Evolutionary conservation across 768 basidiomycete genomes (phyloP).

Genomic region (Lentinula aciculospora): DNA sequence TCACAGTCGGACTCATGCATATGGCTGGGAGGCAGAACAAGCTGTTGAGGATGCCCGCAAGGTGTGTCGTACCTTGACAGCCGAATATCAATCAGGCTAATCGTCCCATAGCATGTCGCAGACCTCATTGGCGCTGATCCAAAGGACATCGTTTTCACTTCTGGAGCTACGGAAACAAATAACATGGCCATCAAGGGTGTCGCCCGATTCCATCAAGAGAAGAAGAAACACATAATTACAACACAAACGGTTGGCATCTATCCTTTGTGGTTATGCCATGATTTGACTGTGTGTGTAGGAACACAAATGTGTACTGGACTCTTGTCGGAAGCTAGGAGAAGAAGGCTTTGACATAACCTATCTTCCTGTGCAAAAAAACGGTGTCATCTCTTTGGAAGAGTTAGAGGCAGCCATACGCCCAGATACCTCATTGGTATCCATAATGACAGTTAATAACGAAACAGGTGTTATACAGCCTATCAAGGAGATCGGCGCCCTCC

Average conservation of each 20-base stretch:
- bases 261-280: not conserved
- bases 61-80: conserved; percentile 30
- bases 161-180: conserved; percentile 96
- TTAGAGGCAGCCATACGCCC: conserved; percentile 88
- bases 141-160: conserved; percentile 97
- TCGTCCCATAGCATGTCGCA: conserved; percentile 65
- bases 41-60: conserved; percentile 91
- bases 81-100: conserved; percentile 1
- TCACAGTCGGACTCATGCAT: conserved; percentile 96
- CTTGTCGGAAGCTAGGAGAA: conserved; percentile 90
- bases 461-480: conserved; percentile 98
- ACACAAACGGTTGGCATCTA: conserved; percentile 74
- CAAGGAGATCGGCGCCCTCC: conserved; percentile 85
- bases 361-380: conserved; percentile 87
- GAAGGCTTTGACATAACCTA: conserved; percentile 98
- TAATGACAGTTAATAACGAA: conserved; percentile 99
- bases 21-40: conserved; percentile 98
- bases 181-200: conserved; percentile 98
- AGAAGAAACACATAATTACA: conserved; percentile 91
- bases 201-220: conserved; percentile 91
- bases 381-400: conserved; percentile 70
- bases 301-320: conserved; percentile 98
- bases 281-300: conserved; percentile 45
- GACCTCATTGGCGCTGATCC: conserved; percentile 89
- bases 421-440: conserved; percentile 89